Percentiles rank a stretch among this genome's conserved stretches.
phyloP scores from a whole-genome alignment of 169 alveolate genomes.

The Eimeria brunetti region DNA sequence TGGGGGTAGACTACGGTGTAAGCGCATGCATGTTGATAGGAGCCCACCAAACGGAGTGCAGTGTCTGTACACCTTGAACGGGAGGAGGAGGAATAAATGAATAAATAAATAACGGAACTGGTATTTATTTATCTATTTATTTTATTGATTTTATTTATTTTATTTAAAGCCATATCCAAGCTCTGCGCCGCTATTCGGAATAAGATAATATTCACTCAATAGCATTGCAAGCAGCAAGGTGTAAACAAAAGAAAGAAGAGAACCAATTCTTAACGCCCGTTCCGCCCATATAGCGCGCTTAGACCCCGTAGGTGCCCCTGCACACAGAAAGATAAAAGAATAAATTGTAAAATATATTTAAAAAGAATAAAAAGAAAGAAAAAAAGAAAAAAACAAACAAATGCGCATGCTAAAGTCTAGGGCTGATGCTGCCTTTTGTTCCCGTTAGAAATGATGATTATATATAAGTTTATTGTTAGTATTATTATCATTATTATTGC shows the following conservation, averaged over 20 bases:
- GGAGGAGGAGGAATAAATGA: neutral
- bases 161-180: slow-evolving; percentile 27
- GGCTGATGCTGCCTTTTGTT: too few relatives aligned
- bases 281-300: slow-evolving; percentile 56
- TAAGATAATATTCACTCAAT: slow-evolving; percentile 40
- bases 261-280: slow-evolving; percentile 61
- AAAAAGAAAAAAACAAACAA: neutral
- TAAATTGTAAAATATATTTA: too few relatives aligned
- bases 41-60: too few relatives aligned
- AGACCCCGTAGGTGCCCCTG: slow-evolving; percentile 68
- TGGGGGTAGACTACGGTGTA: neutral
- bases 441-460: too few relatives aligned
- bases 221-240: slow-evolving; percentile 61
- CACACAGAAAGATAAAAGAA: neutral
- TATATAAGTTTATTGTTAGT: too few relatives aligned
- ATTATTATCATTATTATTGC: too few relatives aligned
- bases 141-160: too few relatives aligned
- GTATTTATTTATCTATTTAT: too few relatives aligned
- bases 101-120: too few relatives aligned
- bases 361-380: neutral
- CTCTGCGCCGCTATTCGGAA: slow-evolving; percentile 54
- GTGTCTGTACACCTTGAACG: neutral
- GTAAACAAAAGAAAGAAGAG: slow-evolving; percentile 63
- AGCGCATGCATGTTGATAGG: neutral
- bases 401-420: too few relatives aligned